Conservation (phyloP, 768 basidiomycete species). For the Tricholoma matsutake region DNA sequence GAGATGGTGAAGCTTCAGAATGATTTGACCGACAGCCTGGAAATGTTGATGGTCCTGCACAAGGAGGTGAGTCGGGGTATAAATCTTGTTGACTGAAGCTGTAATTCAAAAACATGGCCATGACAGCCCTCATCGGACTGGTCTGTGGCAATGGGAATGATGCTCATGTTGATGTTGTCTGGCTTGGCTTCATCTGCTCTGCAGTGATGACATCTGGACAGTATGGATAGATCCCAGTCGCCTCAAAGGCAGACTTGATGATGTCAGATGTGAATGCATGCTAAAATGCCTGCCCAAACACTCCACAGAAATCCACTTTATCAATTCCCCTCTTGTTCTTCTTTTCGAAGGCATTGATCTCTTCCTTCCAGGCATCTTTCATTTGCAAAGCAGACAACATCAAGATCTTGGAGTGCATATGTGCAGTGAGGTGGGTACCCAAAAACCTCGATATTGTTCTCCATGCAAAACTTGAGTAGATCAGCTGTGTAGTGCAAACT, state of each 20-base stretch:
- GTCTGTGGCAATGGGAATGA: conserved; percentile 16
- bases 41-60: neutral
- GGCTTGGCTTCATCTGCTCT: conserved; percentile 23
- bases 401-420: conserved; percentile 40
- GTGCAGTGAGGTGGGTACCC: conserved; percentile 40
- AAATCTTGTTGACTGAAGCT: neutral
- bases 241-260: conserved; percentile 23
- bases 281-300: conserved; percentile 19
- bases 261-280: conserved; percentile 11
- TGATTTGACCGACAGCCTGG: neutral
- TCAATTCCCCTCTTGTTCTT: conserved; percentile 14
- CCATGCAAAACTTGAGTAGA: conserved; percentile 30
- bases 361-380: conserved; percentile 21
- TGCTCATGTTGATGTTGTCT: conserved; percentile 15
- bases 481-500: conserved; percentile 34
- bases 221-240: conserved; percentile 23
- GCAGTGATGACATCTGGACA: conserved; percentile 18
- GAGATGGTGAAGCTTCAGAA: neutral
- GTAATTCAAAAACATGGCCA: conserved; percentile 8
- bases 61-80: neutral
- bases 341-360: conserved; percentile 23
- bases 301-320: conserved; percentile 13
- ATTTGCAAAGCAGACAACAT: conserved; percentile 41
- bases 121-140: conserved; percentile 10
- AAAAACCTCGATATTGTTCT: conserved; percentile 35